Conservation (phyloP, 805 yeast species). For the Starmerella apicola region DNA sequence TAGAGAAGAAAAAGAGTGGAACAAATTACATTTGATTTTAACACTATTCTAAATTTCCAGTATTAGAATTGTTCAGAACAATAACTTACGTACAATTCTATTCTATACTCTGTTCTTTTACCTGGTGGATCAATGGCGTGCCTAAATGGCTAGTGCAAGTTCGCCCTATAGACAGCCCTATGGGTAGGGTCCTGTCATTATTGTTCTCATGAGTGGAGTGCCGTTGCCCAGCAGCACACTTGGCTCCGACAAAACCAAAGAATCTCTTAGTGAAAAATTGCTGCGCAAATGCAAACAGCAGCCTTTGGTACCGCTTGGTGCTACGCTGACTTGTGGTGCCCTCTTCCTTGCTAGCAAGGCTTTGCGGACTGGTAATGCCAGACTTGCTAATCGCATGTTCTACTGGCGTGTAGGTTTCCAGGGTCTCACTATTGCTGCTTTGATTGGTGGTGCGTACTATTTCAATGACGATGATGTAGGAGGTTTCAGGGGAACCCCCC, state of each 20-base stretch:
- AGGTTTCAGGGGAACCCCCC: slow-evolving; percentile 17
- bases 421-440: slow-evolving; percentile 67
- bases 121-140: too few relatives aligned
- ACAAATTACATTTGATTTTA: too few relatives aligned
- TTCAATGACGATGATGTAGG: slow-evolving; percentile 43
- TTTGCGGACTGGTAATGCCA: slow-evolving; percentile 56
- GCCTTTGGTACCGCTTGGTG: slow-evolving; percentile 80
- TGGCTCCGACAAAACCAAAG: slow-evolving; percentile 12
- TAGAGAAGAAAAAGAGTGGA: too few relatives aligned
- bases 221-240: slow-evolving; percentile 17
- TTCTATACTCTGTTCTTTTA: not conserved
- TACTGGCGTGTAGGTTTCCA: slow-evolving; percentile 83
- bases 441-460: slow-evolving; percentile 58
- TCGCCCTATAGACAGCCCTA: not conserved
- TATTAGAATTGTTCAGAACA: too few relatives aligned
- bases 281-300: slow-evolving; percentile 55
- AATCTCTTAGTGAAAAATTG: slow-evolving; percentile 21
- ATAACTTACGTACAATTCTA: too few relatives aligned
- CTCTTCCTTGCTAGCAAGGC: slow-evolving; percentile 68
- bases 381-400: slow-evolving; percentile 73
- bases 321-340: slow-evolving; percentile 67
- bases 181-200: not conserved
- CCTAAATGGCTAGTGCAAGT: too few relatives aligned
- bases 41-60: too few relatives aligned
- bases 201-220: slow-evolving; percentile 6